Base-by-base conservation (phyloP, 2,329 filamentous ascomycete species). In the Botrytis aclada region DNA sequence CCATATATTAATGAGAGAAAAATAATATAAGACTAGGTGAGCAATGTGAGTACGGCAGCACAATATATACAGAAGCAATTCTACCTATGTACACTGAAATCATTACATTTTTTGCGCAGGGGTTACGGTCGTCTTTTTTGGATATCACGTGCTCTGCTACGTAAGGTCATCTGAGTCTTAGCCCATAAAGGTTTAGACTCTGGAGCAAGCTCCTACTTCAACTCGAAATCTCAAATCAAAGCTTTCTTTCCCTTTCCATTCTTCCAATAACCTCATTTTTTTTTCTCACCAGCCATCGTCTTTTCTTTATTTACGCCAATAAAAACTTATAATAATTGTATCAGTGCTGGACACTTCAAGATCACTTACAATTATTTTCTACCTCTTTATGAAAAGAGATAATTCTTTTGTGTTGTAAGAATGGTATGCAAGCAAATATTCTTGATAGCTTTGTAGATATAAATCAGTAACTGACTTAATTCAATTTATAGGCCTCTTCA, bases 271-370 rank as follows among this genome's bases (percentile, higher is more conserved):
- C 51, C 16, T 32, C 39, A 43, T 45, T 45, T 69, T 71, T 71
- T 54, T 47, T n/a, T 43, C 18, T 43, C 61, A 62, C 61, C 65
- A 51, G 41, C 71, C 61, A 56, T 61, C 65, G 69, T 39, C 43
- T 69, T 47, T 58, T 45, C 41, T 51, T 66, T n/a, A 65, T 66
- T 65, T 37, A 32, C 51, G 29, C 39, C 47, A 37, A 20, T 43
- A 37, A 8, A 32, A 54, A 54, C 16, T 39, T 60, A 63, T 60
- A 69, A 58, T 69, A 69, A 60, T 67, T 63, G 69, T 72, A 72
- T 54, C 69, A 75, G 79, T 80, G 79, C 77, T 78, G 79, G 79
- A 76, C 77, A 77, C 77, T 77, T 75, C 75, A 74, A 75, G 72
- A 72, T 74, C 72, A 56, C 14, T 43, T 73, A 71, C 63, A 62